Evolutionary conservation across 108 stramenopile genomes (phyloP).

Genomic region (Bacterosira constricta): DNA sequence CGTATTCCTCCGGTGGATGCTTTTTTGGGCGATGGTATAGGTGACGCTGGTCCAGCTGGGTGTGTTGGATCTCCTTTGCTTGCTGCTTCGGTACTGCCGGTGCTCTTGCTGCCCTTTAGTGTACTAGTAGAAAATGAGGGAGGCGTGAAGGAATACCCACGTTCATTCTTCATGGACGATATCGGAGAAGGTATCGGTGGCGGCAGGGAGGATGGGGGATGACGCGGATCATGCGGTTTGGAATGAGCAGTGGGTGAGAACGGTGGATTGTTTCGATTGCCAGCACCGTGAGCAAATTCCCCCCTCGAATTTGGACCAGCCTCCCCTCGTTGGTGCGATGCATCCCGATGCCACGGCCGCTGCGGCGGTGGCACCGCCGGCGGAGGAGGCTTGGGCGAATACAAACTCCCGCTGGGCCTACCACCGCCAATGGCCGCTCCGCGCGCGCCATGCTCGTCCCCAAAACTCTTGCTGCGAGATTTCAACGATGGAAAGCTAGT

Average conservation of each 20-base stretch:
- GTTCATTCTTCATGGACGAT: conserved; percentile 15
- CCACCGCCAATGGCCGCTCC: background rate
- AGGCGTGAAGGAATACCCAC: conserved; percentile 19
- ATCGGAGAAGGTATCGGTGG: conserved; percentile 10
- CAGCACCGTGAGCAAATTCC: background rate
- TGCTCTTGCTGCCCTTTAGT: background rate
- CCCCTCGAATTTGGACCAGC: background rate
- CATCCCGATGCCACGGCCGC: conserved; percentile 7
- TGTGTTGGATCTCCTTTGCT: too few species aligned
- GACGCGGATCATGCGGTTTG: background rate
- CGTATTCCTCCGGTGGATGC: too few species aligned
- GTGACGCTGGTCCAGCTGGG: too few species aligned
- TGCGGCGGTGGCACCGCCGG: background rate
- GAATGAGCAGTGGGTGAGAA: background rate
- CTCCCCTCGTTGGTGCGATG: background rate
- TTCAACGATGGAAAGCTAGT: background rate
- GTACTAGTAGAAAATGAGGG: background rate
- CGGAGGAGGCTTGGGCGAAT: background rate
- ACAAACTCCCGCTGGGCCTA: background rate
- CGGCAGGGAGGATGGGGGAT: background rate
- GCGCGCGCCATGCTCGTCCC: conserved; percentile 5
- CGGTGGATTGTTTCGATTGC: background rate
- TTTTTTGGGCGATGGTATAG: too few species aligned
- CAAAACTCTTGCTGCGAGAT: conserved; percentile 22
- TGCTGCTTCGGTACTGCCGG: background rate